Base-by-base conservation (phyloP, 768 basidiomycete genomes). In the Dentipellis fragilis region DNA sequence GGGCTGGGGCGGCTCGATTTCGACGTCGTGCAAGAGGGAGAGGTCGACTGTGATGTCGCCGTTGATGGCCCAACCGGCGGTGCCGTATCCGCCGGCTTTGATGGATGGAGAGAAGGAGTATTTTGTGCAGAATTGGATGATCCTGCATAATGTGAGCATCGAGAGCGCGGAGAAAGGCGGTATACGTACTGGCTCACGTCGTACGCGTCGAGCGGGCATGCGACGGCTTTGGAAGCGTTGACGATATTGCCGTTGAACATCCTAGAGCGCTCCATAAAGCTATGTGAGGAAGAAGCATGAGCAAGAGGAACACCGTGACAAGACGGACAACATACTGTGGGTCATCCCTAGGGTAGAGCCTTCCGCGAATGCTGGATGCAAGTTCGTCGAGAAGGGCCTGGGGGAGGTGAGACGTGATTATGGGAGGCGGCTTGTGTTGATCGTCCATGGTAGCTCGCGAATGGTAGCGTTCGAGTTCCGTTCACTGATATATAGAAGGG, bases 41-140 rank as follows among this genome's bases (percentile, higher is more conserved):
- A 95, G 70, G 70, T 95, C 93, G 61, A 94, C 69, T 64, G 95
- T 83, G 55, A 95, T 74, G 63, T 94, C 86, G 38, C 93, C 93
- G 14, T 83, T 83, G 54, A 94, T 80, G 49, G 89, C 81, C 87
- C 91, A 92, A 1, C 91, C 93, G 10, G 85, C 89, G 1, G 89
- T 93, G 6, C 92, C 93, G 65, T 88, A 93, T 0, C 93, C 93
- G 22, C 93, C 93, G 1, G 89, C 87, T 66, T 91, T 93, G 62
- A 93, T 78, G 9, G 89, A 92, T 5, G 87, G 80, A 10, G 85
- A 82, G 2, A 94, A 71, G 0, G 71, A 70, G 64, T 92, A 76
- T 54, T 81, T 80, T n/a, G 66, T 69, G 65, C 91, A 93, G 68
- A 94, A 93, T 11, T 77, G 61, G 56, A 95, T 68, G 55, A 81